Evolutionary conservation across 371 early-diverging fungal species (phyloP).

Genomic region (Actinomortierella wolfii): DNA sequence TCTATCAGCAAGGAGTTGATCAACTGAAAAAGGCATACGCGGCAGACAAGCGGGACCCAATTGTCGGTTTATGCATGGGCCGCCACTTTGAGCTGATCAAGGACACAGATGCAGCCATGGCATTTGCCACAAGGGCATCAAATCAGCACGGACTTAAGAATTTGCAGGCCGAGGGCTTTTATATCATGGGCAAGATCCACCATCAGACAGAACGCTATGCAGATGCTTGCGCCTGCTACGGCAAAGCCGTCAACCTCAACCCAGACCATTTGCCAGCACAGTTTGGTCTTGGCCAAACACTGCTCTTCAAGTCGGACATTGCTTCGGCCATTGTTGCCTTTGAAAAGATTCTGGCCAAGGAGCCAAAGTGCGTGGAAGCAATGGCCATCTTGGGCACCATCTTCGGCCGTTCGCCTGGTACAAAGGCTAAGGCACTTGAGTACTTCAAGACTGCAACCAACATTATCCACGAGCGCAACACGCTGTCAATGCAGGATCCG

Average conservation of each 20-base stretch:
- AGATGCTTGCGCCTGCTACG: slow-evolving; percentile 74
- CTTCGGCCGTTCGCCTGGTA: slow-evolving; percentile 65
- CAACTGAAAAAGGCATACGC: slow-evolving; percentile 58
- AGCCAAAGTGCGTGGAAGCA: slow-evolving; percentile 67
- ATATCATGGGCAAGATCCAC: slow-evolving; percentile 40
- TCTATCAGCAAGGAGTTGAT: slow-evolving; percentile 47
- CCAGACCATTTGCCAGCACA: slow-evolving; percentile 71
- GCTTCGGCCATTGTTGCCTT: slow-evolving; percentile 72
- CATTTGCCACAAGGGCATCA: slow-evolving; percentile 52
- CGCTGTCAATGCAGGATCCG: slow-evolving; percentile 55
- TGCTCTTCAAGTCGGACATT: slow-evolving; percentile 43
- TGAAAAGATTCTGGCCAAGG: slow-evolving; percentile 70
- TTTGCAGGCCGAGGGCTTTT: slow-evolving; percentile 42
- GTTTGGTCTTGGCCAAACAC: slow-evolving; percentile 77
- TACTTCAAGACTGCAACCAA: slow-evolving; percentile 63
- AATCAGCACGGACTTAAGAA: slow-evolving; percentile 32
- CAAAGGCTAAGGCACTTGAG: slow-evolving; percentile 66
- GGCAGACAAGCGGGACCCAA: slow-evolving; percentile 54
- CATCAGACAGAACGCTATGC: slow-evolving; percentile 58
- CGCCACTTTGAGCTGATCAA: slow-evolving; percentile 21
- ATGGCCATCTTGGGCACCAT: slow-evolving; percentile 68
- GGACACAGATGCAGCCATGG: slow-evolving; percentile 47
- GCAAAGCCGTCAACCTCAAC: slow-evolving; percentile 70
- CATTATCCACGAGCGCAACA: slow-evolving; percentile 48
- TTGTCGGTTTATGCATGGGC: slow-evolving; percentile 46